Evolutionary conservation across 768 basidiomycete genomes (phyloP).

Genomic region (Boletus tylopilopsis): DNA sequence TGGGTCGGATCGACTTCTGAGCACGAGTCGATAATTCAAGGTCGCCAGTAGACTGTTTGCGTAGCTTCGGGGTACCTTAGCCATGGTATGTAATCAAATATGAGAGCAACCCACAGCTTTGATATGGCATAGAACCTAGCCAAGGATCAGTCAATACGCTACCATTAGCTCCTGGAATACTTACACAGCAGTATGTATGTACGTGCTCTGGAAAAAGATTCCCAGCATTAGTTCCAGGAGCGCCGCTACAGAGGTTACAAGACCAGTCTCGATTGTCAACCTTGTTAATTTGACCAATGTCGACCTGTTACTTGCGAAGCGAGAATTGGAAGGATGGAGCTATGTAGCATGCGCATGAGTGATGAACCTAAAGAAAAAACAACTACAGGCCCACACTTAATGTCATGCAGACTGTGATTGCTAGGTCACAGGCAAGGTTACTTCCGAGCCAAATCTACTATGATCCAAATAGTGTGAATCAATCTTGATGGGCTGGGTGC

Average conservation of each 20-base stretch:
- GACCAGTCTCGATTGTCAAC: constrained; percentile 24
- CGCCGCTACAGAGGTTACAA: constrained; percentile 17
- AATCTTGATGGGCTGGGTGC: background rate
- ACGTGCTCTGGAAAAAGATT: background rate
- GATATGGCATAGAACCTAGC: constrained; percentile 12
- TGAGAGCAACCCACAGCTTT: constrained; percentile 7
- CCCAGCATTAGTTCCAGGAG: constrained; percentile 18
- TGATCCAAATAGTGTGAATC: too few species aligned
- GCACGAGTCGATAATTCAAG: background rate
- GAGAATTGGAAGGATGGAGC: background rate
- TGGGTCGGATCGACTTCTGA: constrained; percentile 4
- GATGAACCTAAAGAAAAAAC: background rate
- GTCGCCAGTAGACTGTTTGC: constrained; percentile 16
- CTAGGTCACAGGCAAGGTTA: constrained; percentile 14
- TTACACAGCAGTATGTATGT: constrained; percentile 17
- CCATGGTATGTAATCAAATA: background rate
- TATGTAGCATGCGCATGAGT: background rate
- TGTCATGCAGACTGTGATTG: constrained; percentile 21
- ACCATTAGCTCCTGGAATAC: background rate
- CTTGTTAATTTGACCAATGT: constrained; percentile 7
- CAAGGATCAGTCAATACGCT: background rate
- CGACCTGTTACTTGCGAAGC: background rate
- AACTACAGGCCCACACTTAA: constrained; percentile 3
- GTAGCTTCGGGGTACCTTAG: constrained; percentile 9
- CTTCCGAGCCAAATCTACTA: constrained; percentile 22